Evolutionary conservation across 2,329 filamentous ascomycete species (phyloP).

Genomic region (Pezizomycotina sp.): DNA sequence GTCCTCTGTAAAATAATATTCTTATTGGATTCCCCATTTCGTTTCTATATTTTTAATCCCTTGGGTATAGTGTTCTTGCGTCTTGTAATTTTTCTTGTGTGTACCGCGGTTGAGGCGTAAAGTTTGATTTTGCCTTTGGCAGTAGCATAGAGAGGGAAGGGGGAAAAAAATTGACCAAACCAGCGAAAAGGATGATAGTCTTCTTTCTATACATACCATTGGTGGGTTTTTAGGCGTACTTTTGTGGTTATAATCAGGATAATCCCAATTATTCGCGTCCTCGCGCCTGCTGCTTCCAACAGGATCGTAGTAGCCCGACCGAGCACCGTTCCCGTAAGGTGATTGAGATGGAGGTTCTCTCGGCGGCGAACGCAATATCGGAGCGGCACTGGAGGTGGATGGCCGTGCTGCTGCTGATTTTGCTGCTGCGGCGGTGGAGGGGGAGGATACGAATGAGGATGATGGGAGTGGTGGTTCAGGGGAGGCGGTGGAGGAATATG

Average conservation of each 20-base stretch:
- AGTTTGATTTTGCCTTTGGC: slow-evolving; percentile 5
- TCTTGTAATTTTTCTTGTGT: no score
- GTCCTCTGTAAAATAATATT: no score
- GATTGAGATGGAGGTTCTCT: slow-evolving; percentile 31
- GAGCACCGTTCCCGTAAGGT: slow-evolving; percentile 27
- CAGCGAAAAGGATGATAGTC: no score
- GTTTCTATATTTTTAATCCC: no score
- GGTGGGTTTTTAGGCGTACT: slow-evolving; percentile 13
- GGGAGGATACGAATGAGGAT: slow-evolving; percentile 31
- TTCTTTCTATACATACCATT: slow-evolving; percentile 9
- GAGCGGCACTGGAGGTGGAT: slow-evolving; percentile 30
- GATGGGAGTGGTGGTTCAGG: slow-evolving; percentile 19
- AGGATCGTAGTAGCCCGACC: slow-evolving; percentile 18
- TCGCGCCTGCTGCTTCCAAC: slow-evolving; percentile 20
- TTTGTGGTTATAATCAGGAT: slow-evolving; percentile 24
- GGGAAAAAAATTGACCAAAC: no score
- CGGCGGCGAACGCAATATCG: slow-evolving; percentile 31
- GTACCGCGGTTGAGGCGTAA: no score
- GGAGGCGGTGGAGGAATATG: slow-evolving; percentile 9
- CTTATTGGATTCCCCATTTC: no score
- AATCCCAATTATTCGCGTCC: slow-evolving; percentile 26
- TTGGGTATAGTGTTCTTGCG: no score
- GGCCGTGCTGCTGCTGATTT: slow-evolving; percentile 30
- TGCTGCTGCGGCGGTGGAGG: slow-evolving; percentile 30
- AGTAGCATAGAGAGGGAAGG: slow-evolving; percentile 17